These are phyloP conservation scores for Wallemia mellicola DNA, from an alignment of 1,284 basidiomycete genomes.

Conservation along the genomic window DNA sequence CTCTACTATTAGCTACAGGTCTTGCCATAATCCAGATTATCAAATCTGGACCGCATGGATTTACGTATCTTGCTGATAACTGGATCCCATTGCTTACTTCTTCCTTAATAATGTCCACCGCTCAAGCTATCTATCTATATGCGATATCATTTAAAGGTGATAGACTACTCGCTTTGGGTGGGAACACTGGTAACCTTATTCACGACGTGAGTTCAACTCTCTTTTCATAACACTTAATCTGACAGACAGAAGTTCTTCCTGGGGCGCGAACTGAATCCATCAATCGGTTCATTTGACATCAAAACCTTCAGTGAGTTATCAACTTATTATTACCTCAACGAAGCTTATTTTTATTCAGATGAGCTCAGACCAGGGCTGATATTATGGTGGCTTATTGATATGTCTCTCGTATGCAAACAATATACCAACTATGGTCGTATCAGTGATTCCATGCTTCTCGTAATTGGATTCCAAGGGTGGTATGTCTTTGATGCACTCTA, in stretches of 20 bases:
- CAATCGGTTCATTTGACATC: slow-evolving; percentile 63
- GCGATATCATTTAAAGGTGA: slow-evolving; percentile 31
- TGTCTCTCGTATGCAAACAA: slow-evolving; percentile 76
- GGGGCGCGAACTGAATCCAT: slow-evolving; percentile 80
- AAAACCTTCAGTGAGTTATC: slow-evolving; percentile 98
- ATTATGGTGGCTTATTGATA: slow-evolving; percentile 70
- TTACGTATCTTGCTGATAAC: slow-evolving; percentile 73
- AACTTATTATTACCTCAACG: no score
- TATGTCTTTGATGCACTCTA: slow-evolving; percentile 66
- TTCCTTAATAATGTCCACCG: slow-evolving; percentile 41
- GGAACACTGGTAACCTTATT: slow-evolving; percentile 59
- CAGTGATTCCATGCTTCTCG: slow-evolving; percentile 76
- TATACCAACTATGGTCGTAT: slow-evolving; percentile 37
- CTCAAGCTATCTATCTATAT: slow-evolving; percentile 48
- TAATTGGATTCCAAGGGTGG: slow-evolving; percentile 54
- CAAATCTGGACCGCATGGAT: slow-evolving; percentile 40
- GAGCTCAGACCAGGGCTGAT: slow-evolving; percentile 86
- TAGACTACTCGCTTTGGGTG: slow-evolving; percentile 52
- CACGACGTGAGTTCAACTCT: slow-evolving; percentile 49
- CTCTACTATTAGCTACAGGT: slow-evolving; percentile 47
- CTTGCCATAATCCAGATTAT: slow-evolving; percentile 32
- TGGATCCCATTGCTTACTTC: slow-evolving; percentile 73
- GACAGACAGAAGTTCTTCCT: slow-evolving; percentile 51
- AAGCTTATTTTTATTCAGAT: no score
- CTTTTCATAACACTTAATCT: neutral